phyloP scores from a whole-genome alignment of 345 rosid genomes.

The Aurinia saxatilis region DNA sequence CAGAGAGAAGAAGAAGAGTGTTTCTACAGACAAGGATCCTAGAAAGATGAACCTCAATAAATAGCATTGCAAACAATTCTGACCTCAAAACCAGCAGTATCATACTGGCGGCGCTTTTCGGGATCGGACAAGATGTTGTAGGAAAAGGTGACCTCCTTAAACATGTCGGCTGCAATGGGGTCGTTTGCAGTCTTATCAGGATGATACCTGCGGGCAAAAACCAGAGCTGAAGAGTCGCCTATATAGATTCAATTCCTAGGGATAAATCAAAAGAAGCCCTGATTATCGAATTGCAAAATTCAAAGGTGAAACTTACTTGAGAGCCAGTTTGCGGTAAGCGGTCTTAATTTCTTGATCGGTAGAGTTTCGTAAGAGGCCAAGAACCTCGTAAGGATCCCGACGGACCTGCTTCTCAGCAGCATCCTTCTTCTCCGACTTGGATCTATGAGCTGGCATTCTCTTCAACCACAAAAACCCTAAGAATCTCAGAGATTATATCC shows the following conservation, averaged over 20 bases:
- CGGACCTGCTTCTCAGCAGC: constrained; percentile 60
- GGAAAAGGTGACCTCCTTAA: constrained; percentile 91
- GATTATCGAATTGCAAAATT: neutral
- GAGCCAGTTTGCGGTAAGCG: constrained; percentile 93
- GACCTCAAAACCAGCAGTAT: constrained; percentile 96
- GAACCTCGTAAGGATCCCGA: constrained; percentile 92
- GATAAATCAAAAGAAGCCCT: too few relatives aligned
- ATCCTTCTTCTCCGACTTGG: constrained; percentile 68
- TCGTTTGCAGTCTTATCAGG: constrained; percentile 98
- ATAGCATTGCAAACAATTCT: constrained; percentile 13
- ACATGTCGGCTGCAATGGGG: constrained; percentile 85
- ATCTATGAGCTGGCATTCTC: constrained; percentile 51
- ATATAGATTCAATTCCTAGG: too few relatives aligned
- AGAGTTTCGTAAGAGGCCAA: constrained; percentile 61
- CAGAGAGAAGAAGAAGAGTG: neutral
- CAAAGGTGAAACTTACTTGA: constrained; percentile 43
- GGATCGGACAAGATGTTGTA: constrained; percentile 89
- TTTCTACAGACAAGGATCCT: neutral
- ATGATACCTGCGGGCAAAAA: constrained; percentile 85
- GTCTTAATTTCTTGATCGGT: constrained; percentile 93
- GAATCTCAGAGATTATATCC: neutral
- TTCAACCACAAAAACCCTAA: constrained; percentile 21
- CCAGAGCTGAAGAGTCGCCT: too few relatives aligned
- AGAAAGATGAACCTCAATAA: neutral
- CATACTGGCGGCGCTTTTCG: constrained; percentile 80